Conservation (phyloP, 2,329 filamentous ascomycete genomes). For the Botrytis fabae region DNA sequence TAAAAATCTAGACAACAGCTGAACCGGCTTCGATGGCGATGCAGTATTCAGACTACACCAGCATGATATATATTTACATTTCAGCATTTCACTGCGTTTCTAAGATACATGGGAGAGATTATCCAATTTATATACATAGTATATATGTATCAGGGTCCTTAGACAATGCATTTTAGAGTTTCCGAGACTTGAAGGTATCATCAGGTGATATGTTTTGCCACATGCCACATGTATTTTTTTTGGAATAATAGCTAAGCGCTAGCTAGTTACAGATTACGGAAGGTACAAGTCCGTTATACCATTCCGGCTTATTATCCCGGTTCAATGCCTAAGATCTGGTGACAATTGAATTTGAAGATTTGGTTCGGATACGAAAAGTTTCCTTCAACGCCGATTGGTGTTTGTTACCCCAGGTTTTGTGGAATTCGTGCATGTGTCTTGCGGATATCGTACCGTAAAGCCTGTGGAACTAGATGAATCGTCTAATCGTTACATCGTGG, state of each 20-base stretch:
- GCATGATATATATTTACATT: not conserved
- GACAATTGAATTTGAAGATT: not conserved
- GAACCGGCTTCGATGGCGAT: not conserved
- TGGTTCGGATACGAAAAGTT: not conserved
- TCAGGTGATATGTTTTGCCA: not conserved
- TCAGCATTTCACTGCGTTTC: not conserved
- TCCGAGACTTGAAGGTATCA: not conserved
- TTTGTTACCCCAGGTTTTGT: conserved; percentile 15
- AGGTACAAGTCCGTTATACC: not conserved
- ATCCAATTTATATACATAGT: no score
- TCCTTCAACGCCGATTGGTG: not conserved
- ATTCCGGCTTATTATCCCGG: not conserved
- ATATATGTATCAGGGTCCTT: not conserved
- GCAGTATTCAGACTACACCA: not conserved
- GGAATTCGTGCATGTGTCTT: conserved; percentile 6
- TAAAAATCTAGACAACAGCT: not conserved
- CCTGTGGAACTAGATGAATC: conserved; percentile 10
- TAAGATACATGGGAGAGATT: not conserved
- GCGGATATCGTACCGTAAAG: conserved; percentile 19
- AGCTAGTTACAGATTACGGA: conserved; percentile 3
- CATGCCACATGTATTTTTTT: no score
- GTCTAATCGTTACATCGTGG: not conserved
- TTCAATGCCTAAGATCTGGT: conserved; percentile 5
- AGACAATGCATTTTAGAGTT: not conserved
- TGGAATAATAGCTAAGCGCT: not conserved